phyloP scores from a whole-genome alignment of 306 rosid genomes.

The Citrullus amarus region DNA sequence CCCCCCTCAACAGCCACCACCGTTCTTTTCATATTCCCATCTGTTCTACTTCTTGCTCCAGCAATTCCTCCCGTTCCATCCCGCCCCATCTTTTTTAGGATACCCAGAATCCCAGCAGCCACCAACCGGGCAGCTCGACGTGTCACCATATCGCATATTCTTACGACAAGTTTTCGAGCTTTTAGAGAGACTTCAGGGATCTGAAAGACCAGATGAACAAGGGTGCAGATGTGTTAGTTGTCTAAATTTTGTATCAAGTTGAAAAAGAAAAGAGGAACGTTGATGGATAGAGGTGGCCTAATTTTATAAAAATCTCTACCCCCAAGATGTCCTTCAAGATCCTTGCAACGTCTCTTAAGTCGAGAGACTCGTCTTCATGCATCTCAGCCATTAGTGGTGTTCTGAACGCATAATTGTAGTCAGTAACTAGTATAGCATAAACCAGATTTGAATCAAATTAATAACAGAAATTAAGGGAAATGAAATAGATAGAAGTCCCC shows the following conservation, averaged over 20 bases:
- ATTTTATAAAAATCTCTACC: slow-evolving; percentile 24
- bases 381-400: slow-evolving; percentile 69
- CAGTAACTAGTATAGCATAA: not conserved
- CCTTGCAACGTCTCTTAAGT: slow-evolving; percentile 49
- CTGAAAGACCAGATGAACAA: slow-evolving; percentile 23
- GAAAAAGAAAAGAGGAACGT: not conserved
- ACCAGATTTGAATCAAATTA: not conserved
- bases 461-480: not conserved
- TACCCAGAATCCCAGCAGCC: slow-evolving; percentile 76
- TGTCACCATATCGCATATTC: slow-evolving; percentile 64
- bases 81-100: slow-evolving; percentile 82
- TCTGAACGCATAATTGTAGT: slow-evolving; percentile 28
- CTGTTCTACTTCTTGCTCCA: slow-evolving; percentile 53
- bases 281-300: not conserved
- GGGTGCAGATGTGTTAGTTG: not conserved
- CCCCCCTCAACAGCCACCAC: slow-evolving; percentile 78
- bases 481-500: not conserved
- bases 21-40: slow-evolving; percentile 49
- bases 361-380: slow-evolving; percentile 82
- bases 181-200: slow-evolving; percentile 54
- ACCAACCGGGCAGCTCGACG: slow-evolving; percentile 82
- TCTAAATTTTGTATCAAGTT: not conserved
- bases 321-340: slow-evolving; percentile 49
- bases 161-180: slow-evolving; percentile 62
- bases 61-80: slow-evolving; percentile 83